These are phyloP conservation scores for Amaranthus tricolor DNA, from an alignment of 179 eudicot genomes.

Conservation along the genomic window DNA sequence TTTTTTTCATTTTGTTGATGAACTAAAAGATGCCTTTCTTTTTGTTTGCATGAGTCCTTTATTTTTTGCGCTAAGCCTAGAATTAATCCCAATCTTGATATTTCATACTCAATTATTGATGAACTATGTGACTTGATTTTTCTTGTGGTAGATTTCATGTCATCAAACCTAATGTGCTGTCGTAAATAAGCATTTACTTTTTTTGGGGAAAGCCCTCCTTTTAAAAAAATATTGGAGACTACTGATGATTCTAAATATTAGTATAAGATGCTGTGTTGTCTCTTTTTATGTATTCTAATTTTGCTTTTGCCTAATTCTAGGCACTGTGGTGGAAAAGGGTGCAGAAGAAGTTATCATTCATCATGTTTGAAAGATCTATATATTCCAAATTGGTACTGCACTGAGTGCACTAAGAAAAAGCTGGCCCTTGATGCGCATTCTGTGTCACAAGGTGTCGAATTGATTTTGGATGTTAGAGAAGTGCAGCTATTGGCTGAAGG, in stretches of 20 bases:
- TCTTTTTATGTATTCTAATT: slow-evolving; percentile 5
- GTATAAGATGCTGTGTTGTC: neutral
- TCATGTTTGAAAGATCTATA: slow-evolving; percentile 47
- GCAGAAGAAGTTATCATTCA: slow-evolving; percentile 54
- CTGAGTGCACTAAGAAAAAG: slow-evolving; percentile 55
- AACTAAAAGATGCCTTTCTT: neutral
- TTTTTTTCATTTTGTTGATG: neutral
- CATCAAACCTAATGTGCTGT: neutral
- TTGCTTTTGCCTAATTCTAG: slow-evolving; percentile 25
- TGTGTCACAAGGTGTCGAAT: slow-evolving; percentile 65
- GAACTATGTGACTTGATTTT: neutral
- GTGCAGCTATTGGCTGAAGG: slow-evolving; percentile 49
- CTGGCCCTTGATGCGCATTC: slow-evolving; percentile 51
- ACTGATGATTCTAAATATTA: neutral
- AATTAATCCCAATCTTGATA: neutral
- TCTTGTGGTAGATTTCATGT: neutral
- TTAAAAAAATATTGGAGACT: neutral
- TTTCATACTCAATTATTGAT: neutral
- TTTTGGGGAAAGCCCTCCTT: neutral
- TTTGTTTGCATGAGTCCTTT: neutral
- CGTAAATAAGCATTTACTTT: neutral
- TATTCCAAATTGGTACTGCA: slow-evolving; percentile 53
- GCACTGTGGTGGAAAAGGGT: slow-evolving; percentile 59
- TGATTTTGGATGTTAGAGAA: slow-evolving; percentile 70
- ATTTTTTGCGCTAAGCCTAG: neutral